Percentiles rank a stretch among this genome's conserved stretches.
Evolutionary conservation across 176 grass and related monocot species (phyloP).

Genomic region (Avena atlantica): DNA sequence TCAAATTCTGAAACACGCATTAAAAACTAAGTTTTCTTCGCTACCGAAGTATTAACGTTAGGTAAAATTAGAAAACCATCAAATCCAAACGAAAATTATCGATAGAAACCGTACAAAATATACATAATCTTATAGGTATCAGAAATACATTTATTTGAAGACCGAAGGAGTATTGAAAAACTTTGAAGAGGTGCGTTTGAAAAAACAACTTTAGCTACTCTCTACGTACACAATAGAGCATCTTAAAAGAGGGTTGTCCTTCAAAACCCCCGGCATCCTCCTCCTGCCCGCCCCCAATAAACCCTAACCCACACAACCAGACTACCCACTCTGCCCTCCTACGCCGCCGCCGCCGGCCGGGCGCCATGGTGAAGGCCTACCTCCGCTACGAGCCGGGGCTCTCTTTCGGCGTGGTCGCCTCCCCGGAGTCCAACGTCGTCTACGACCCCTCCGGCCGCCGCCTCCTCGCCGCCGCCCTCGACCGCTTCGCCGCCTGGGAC

Average conservation of each 20-base stretch:
- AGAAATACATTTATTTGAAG: too few relatives aligned
- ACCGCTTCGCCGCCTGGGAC: constrained; percentile 80
- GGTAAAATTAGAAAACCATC: too few relatives aligned
- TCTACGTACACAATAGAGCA: too few relatives aligned
- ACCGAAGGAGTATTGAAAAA: too few relatives aligned
- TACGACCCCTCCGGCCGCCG: constrained; percentile 81
- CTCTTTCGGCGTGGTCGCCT: constrained; percentile 80
- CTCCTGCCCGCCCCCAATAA: constrained; percentile 30
- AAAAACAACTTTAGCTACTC: too few relatives aligned
- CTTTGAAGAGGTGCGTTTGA: too few relatives aligned
- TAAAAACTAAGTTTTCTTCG: too few relatives aligned
- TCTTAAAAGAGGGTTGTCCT: background rate
- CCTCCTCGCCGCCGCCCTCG: constrained; percentile 85
- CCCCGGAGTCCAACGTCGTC: constrained; percentile 76
- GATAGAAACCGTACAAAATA: too few relatives aligned
- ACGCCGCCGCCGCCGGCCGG: constrained; percentile 45
- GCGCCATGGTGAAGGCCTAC: constrained; percentile 91
- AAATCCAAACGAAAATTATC: too few relatives aligned
- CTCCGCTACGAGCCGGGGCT: constrained; percentile 84
- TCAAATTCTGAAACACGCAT: too few relatives aligned
- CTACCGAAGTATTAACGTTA: too few relatives aligned
- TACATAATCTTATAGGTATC: too few relatives aligned
- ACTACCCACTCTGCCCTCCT: background rate
- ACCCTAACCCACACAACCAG: constrained; percentile 39
- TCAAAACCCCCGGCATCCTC: constrained; percentile 4